phyloP scores from a whole-genome alignment of 768 basidiomycete genomes.

The Suillus discolor region DNA sequence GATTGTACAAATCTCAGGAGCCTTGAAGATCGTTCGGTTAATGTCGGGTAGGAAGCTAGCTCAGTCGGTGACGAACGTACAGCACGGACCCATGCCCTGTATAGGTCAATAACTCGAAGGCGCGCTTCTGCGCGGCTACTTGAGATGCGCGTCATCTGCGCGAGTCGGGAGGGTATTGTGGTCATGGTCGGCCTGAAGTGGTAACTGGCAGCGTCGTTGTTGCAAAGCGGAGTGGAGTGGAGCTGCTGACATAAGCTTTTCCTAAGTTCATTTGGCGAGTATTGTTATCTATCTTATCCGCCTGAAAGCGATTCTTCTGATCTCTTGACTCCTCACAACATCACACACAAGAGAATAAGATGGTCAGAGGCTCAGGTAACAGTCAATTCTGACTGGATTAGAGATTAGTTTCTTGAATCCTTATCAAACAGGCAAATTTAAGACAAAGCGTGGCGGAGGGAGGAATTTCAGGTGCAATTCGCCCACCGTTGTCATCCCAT shows the following conservation, averaged over 20 bases:
- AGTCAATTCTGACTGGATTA: neutral
- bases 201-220: neutral
- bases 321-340: neutral
- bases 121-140: conserved; percentile 60
- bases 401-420: too few relatives aligned
- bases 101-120: conserved; percentile 70
- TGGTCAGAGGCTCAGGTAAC: conserved; percentile 37
- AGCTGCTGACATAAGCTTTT: conserved; percentile 22
- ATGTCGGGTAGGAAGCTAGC: conserved; percentile 8
- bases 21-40: conserved; percentile 45
- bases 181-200: conserved; percentile 46
- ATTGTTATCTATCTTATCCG: conserved; percentile 21
- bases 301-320: neutral
- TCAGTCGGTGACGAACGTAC: conserved; percentile 50
- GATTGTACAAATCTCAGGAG: conserved; percentile 84
- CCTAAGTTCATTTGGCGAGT: neutral
- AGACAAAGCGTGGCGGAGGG: conserved; percentile 87
- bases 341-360: conserved; percentile 12
- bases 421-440: conserved; percentile 67
- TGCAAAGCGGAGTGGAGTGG: too few relatives aligned
- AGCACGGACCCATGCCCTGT: conserved; percentile 91
- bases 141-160: conserved; percentile 67
- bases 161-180: conserved; percentile 90
- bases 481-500: conserved; percentile 8
- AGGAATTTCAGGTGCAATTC: conserved; percentile 71